Base-by-base conservation (phyloP, 2,329 filamentous ascomycete species). In the Aspergillus quadrilineatus region DNA sequence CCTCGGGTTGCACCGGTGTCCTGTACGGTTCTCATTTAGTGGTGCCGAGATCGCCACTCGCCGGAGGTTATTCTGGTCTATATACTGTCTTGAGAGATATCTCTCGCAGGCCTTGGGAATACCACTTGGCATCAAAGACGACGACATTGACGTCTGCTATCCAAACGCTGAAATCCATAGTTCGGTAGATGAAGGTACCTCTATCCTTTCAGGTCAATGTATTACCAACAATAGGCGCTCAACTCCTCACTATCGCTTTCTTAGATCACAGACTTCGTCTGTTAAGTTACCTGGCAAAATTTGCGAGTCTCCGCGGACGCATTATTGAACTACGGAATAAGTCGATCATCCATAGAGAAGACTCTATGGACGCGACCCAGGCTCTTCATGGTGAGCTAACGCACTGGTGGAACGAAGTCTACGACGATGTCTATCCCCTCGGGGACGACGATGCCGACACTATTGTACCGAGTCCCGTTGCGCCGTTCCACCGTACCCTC, bases 101-200 rank as follows among this genome's bases (percentile, higher is more conserved):
- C 71, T 85, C 0, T 83, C 79, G 7, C 82, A 85, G 46, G 81
- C 81, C 0, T 75, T 85, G 1, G 82, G 83, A 0, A 70, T 84
- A 0, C 83, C 83, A 0, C 69, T 84, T 0, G 78, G 79, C 17
- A 79, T 85, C 9, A 77, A 78, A 50, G 82, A 85, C 58, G 79
- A 84, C 43, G 82, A 85, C 55, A 68, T 85, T 5, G 83, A 85
- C 60, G 82, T 85, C 1, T 85, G 83, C 59, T 81, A 81, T 55
- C 80, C 79, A 0, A 76, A 75, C 0, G 67, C 77, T 2, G 82
- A 84, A 61, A 66, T 66, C 1, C 82, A 84, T 57, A 56, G 60
- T 10, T 32, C 50, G 8, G 46, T 32, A 22, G 29, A 41, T 2
- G 17, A 57, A 32, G 59, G 51, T 50, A 43, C 14, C 34, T n/a